Evolutionary conservation across 2,329 filamentous ascomycete species (phyloP).

Genomic region (Penicillium brasilianum): DNA sequence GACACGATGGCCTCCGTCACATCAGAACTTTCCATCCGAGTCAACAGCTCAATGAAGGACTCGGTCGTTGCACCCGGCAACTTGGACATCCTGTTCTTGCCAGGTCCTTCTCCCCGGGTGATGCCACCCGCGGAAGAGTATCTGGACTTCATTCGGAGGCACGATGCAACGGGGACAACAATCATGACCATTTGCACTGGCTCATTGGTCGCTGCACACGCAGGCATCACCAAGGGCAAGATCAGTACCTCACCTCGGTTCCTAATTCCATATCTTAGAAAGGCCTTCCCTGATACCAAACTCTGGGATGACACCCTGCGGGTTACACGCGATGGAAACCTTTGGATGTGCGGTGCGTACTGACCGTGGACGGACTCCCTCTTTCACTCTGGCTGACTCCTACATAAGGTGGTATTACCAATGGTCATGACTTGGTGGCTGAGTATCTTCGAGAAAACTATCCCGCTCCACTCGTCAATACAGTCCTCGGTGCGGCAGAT

Average conservation of each 20-base stretch:
- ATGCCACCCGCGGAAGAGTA: slow-evolving; percentile 35
- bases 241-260: slow-evolving; percentile 31
- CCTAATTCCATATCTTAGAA: slow-evolving; percentile 28
- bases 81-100: slow-evolving; percentile 45
- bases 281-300: slow-evolving; percentile 31
- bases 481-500: slow-evolving; percentile 42
- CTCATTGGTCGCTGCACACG: slow-evolving; percentile 27
- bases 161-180: slow-evolving; percentile 35
- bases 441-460: slow-evolving; percentile 30
- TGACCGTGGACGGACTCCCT: not conserved
- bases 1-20: slow-evolving; percentile 29
- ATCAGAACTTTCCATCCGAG: slow-evolving; percentile 33
- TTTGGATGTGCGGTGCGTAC: slow-evolving; percentile 33
- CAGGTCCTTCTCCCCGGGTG: slow-evolving; percentile 42
- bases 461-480: slow-evolving; percentile 36
- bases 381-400: not conserved
- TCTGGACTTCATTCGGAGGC: slow-evolving; percentile 39
- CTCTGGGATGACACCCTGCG: slow-evolving; percentile 30
- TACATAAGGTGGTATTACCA: slow-evolving; percentile 32
- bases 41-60: slow-evolving; percentile 37
- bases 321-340: slow-evolving; percentile 30
- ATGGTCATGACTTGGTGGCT: slow-evolving; percentile 34
- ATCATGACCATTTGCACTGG: slow-evolving; percentile 38
- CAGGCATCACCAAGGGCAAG: slow-evolving; percentile 30
- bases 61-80: slow-evolving; percentile 40